Conservation (phyloP, 148 eudicot genomes). For the Nyssa sinensis region DNA sequence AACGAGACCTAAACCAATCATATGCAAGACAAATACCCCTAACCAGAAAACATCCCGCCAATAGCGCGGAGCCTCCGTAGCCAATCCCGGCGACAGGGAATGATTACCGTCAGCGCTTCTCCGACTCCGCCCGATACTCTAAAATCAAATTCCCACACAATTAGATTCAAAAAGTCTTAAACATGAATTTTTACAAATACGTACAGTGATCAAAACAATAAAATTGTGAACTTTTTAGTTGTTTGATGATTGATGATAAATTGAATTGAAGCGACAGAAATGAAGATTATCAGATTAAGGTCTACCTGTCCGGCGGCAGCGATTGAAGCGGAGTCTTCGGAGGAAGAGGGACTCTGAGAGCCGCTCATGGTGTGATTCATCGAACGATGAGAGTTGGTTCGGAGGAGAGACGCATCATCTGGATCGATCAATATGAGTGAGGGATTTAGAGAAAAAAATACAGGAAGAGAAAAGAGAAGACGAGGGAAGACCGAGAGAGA, state of each 20-base stretch:
- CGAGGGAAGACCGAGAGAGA: neutral
- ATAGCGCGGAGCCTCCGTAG: slow-evolving; percentile 56
- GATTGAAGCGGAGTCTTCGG: slow-evolving; percentile 46
- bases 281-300: neutral
- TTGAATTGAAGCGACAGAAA: neutral
- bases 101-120: slow-evolving; percentile 39
- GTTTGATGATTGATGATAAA: neutral
- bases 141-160: slow-evolving; percentile 11
- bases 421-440: neutral
- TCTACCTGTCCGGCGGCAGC: slow-evolving; percentile 42
- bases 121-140: slow-evolving; percentile 56
- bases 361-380: slow-evolving; percentile 27
- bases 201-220: neutral
- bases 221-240: neutral
- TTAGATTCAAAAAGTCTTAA: neutral
- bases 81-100: slow-evolving; percentile 36
- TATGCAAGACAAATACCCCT: slow-evolving; percentile 60
- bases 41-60: slow-evolving; percentile 96
- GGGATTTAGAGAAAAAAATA: neutral
- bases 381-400: neutral
- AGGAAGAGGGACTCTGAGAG: slow-evolving; percentile 37
- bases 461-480: neutral
- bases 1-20: slow-evolving; percentile 58
- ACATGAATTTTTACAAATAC: neutral
- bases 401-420: neutral